These are phyloP conservation scores for Metarhizium anisopliae DNA, from an alignment of 2,329 filamentous ascomycete species.

Conservation along the genomic window DNA sequence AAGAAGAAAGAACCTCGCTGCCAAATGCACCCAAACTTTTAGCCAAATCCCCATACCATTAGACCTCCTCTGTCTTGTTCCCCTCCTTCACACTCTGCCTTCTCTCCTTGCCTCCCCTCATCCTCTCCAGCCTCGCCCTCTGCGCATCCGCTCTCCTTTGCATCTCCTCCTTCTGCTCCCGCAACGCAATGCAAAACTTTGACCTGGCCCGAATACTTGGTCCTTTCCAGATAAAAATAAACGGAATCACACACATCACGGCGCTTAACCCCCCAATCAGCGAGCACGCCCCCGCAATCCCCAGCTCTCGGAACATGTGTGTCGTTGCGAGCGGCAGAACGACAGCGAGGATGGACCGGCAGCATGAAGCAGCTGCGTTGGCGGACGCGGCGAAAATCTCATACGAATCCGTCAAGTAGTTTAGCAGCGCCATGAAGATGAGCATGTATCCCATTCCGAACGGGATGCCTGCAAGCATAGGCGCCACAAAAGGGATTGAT, in stretches of 20 bases:
- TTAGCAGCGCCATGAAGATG: conserved; percentile 55
- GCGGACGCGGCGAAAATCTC: conserved; percentile 61
- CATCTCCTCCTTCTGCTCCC: conserved; percentile 40
- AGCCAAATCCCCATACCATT: neutral
- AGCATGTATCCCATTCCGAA: conserved; percentile 55
- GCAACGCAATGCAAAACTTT: conserved; percentile 53
- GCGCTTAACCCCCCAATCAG: conserved; percentile 41
- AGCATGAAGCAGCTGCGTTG: conserved; percentile 77
- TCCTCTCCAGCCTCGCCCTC: conserved; percentile 19
- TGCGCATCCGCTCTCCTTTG: conserved; percentile 29
- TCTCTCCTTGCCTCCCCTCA: neutral
- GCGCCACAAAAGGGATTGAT: conserved; percentile 41
- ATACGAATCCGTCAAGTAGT: conserved; percentile 61
- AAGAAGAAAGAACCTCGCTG: too few species aligned
- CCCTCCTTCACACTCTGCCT: conserved; percentile 13
- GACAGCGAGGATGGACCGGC: conserved; percentile 88
- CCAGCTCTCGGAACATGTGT: conserved; percentile 38
- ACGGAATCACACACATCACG: conserved; percentile 41
- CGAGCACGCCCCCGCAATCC: conserved; percentile 40
- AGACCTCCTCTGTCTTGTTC: conserved; percentile 1
- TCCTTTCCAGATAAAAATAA: conserved; percentile 46
- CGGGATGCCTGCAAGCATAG: conserved; percentile 50
- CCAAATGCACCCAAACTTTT: too few species aligned
- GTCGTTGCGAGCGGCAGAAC: conserved; percentile 48
- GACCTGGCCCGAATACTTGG: conserved; percentile 45